These are phyloP conservation scores for Arctium minus DNA, from an alignment of 129 eudicot species.

Conservation along the genomic window DNA sequence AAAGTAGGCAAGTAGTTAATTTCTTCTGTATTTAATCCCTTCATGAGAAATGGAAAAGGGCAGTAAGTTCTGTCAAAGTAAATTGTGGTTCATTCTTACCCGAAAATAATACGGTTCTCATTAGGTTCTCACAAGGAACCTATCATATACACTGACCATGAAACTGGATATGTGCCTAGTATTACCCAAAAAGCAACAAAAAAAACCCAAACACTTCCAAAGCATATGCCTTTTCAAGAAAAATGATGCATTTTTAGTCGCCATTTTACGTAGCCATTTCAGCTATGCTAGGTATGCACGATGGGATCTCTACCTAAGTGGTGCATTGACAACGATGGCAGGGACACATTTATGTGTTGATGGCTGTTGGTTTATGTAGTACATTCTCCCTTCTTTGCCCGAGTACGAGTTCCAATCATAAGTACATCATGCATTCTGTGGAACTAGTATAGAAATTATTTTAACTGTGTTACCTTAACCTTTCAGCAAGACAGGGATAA, in stretches of 20 bases:
- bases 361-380: too few species aligned
- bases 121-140: too few species aligned
- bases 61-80: too few species aligned
- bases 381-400: not conserved
- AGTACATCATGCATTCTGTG: not conserved
- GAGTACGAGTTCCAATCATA: not conserved
- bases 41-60: too few species aligned
- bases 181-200: not conserved
- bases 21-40: too few species aligned
- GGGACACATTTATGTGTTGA: too few species aligned
- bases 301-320: not conserved
- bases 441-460: not conserved
- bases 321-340: too few species aligned
- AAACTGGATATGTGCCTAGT: not conserved
- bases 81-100: too few species aligned
- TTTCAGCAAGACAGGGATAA: slow-evolving; percentile 93
- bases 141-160: too few species aligned
- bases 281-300: not conserved
- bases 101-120: too few species aligned
- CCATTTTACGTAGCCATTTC: not conserved
- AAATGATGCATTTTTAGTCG: not conserved
- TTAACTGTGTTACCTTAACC: slow-evolving; percentile 10
- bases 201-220: not conserved
- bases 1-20: too few species aligned
- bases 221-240: not conserved